A percentile compares a stretch with the other conserved stretches of the same genome.
Conservation (phyloP, 2,329 filamentous ascomycete species). For the Neopestalotiopsis clavispora region DNA sequence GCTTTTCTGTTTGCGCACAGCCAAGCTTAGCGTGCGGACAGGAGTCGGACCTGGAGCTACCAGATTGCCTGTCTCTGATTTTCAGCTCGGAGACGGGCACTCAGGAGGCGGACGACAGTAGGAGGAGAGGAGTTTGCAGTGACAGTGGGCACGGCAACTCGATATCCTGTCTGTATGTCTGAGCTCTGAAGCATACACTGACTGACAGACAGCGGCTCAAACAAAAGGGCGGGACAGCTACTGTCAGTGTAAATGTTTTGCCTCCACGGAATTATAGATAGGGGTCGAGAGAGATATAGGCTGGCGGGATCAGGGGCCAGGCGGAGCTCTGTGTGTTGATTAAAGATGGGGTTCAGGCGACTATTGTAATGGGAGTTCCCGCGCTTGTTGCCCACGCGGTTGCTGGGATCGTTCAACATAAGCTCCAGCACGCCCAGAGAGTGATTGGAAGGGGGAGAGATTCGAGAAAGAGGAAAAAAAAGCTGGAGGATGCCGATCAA, state of each 20-base stretch:
- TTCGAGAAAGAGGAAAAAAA: neutral
- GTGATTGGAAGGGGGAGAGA: neutral
- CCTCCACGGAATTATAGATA: constrained; percentile 15
- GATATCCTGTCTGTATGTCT: neutral
- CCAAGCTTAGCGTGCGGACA: too few relatives aligned
- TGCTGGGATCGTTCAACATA: neutral
- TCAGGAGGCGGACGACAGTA: neutral
- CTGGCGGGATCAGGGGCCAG: neutral
- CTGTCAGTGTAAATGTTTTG: constrained; percentile 9
- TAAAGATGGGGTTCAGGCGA: constrained; percentile 14
- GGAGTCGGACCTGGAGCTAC: too few relatives aligned
- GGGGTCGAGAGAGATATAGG: constrained; percentile 18
- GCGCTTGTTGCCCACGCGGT: constrained; percentile 1
- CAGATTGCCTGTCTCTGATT: neutral
- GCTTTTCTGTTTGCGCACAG: too few relatives aligned
- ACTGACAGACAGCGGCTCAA: neutral
- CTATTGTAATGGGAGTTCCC: constrained; percentile 8
- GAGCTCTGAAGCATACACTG: constrained; percentile 3
- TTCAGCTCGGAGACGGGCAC: neutral
- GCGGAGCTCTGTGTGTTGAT: constrained; percentile 12
- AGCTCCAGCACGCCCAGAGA: neutral
- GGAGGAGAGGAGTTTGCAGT: neutral
- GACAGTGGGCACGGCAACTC: neutral
- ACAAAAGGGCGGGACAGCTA: constrained; percentile 16
- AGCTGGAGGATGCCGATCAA: neutral